Percentiles rank a stretch among this genome's conserved stretches.
These are phyloP conservation scores for Solanum hybrid DNA, from an alignment of 305 asterid species.

Conservation along the genomic window DNA sequence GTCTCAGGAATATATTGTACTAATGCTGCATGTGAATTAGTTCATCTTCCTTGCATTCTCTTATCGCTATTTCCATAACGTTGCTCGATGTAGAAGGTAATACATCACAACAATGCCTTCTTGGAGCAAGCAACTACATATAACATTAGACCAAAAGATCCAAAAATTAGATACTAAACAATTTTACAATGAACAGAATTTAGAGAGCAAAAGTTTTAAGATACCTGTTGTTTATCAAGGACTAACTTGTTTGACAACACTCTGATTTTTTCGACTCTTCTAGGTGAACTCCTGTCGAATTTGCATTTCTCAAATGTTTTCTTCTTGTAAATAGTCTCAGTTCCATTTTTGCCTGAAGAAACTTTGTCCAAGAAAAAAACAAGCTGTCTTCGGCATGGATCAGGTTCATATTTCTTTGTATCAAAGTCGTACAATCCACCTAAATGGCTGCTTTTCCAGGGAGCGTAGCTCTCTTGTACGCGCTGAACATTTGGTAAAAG, in stretches of 20 bases:
- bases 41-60: constrained; percentile 70
- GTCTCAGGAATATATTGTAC: not conserved
- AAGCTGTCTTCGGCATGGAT: constrained; percentile 50
- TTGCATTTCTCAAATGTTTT: constrained; percentile 38
- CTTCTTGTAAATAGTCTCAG: constrained; percentile 31
- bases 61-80: constrained; percentile 45
- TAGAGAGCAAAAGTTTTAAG: not conserved
- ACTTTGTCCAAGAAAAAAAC: constrained; percentile 38
- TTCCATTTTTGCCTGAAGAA: constrained; percentile 17
- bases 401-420: constrained; percentile 22
- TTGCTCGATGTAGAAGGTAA: constrained; percentile 31
- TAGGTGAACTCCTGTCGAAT: constrained; percentile 40
- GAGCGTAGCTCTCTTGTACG: constrained; percentile 32
- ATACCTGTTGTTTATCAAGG: constrained; percentile 47
- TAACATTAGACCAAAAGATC: not conserved
- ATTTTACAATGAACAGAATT: not conserved
- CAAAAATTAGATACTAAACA: not conserved
- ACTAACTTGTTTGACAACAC: constrained; percentile 46
- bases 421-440: constrained; percentile 21
- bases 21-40: constrained; percentile 37
- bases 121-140: constrained; percentile 47
- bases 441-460: constrained; percentile 35
- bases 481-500: constrained; percentile 42
- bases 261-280: constrained; percentile 42
- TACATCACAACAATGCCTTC: constrained; percentile 83